Percentiles rank a stretch among this genome's conserved stretches.
Evolutionary conservation across 2,329 filamentous ascomycete genomes (phyloP).

Genomic region (Penicillium sp.): DNA sequence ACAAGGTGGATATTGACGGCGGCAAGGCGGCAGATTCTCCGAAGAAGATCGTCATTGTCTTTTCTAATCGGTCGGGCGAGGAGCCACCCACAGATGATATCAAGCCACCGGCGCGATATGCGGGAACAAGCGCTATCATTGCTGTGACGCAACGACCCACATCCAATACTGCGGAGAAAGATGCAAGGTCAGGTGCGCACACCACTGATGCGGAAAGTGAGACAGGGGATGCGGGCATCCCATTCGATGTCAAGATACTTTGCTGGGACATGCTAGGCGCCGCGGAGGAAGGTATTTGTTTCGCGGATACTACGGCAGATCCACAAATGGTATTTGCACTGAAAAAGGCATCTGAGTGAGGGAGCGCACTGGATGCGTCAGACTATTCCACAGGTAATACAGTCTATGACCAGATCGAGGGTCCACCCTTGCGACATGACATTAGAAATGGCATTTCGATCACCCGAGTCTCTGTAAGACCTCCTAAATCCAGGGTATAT

Average conservation of each 20-base stretch:
- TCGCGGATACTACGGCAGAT: slow-evolving; percentile 45
- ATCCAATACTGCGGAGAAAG: background rate
- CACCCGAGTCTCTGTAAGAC: background rate
- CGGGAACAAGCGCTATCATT: slow-evolving; percentile 48
- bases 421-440: background rate
- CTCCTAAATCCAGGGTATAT: background rate
- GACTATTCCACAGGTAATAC: slow-evolving; percentile 1
- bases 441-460: background rate
- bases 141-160: slow-evolving; percentile 33
- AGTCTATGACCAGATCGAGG: background rate
- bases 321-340: slow-evolving; percentile 41
- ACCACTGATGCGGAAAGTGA: slow-evolving; percentile 10
- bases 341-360: slow-evolving; percentile 15
- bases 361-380: slow-evolving; percentile 2
- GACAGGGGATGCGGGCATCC: slow-evolving; percentile 12
- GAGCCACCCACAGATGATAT: slow-evolving; percentile 37
- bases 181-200: slow-evolving; percentile 6
- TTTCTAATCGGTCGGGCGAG: slow-evolving; percentile 47
- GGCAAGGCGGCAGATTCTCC: slow-evolving; percentile 13
- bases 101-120: slow-evolving; percentile 45
- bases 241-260: slow-evolving; percentile 39
- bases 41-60: slow-evolving; percentile 45
- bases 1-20: slow-evolving; percentile 28
- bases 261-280: slow-evolving; percentile 49
- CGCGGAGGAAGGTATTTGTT: slow-evolving; percentile 44